Base-by-base conservation (phyloP, 2,329 filamentous ascomycete genomes). In the Phaeosphaeria sp. region DNA sequence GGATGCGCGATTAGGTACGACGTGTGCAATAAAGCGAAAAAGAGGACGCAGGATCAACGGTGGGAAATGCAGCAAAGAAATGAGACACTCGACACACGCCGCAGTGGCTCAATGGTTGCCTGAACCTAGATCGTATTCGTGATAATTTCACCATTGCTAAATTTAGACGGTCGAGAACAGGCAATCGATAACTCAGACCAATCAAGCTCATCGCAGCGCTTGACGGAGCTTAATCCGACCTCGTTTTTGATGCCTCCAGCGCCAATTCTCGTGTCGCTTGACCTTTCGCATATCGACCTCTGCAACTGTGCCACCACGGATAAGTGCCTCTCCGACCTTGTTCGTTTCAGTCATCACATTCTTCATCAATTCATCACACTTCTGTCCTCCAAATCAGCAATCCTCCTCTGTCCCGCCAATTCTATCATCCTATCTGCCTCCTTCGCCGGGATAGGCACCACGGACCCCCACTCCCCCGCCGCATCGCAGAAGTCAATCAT, bases 401-500 rank as follows among this genome's bases (percentile, higher is more conserved):
- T 56, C 6, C 48, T 54, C 30, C 69, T 62, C 30, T 52, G 49
- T 6, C 60, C 57, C 5, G 66, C 66, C 27, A 72, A 22, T 13
- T 57, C 60, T 13, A 68, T 48, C 62, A 72, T 68, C 3, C 60
- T 52, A 9, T 61, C 33, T 13, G 60, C 59, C 18, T 73, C 66
- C 0, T 49, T 25, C 3, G 55, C 59, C 15, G 68, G 69, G 3
- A 73, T 52, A n/a, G 58, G 63, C 1, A 73, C 64, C 1, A 53
- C 56, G 0, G 69, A 72, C 0, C 70, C 70, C 70, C 70, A 73
- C 47, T 73, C 70, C 9, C 50, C 43, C 1, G 70, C 70, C 7
- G 70, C 63, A 18, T 73, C 69, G 10, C 57, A 63, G 22, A 73
- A 73, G 21, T 73, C 54, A 18, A 72, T 61, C 2, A 71, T 63